These are phyloP conservation scores for Citrus sinensis DNA, from an alignment of 345 rosid species.

Conservation along the genomic window DVS_A1.0 CM039167.1:11227501-11228000, in stretches of 20 bases:
- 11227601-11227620: neutral
- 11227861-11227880: neutral
- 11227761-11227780: neutral
- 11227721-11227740: neutral
- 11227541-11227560: neutral
- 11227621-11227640: neutral
- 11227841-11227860: neutral
- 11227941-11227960: constrained; percentile 27
- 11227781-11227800: neutral
- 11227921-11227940: constrained; percentile 4
- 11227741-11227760: neutral
- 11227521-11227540: neutral
- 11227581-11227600: neutral
- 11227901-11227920: constrained; percentile 20
- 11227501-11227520: neutral
- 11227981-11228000: constrained; percentile 1
- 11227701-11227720: neutral
- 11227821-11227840: neutral
- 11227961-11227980: constrained; percentile 12
- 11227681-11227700: neutral
- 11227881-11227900: constrained; percentile 17
- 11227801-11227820: neutral
- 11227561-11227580: neutral
- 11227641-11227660: too few species aligned
- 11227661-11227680: too few species aligned